A percentile compares a stretch with the other conserved stretches of the same genome.
Evolutionary conservation across 1,284 basidiomycete genomes (phyloP).

Genomic region (Pascua guehoae): DNA sequence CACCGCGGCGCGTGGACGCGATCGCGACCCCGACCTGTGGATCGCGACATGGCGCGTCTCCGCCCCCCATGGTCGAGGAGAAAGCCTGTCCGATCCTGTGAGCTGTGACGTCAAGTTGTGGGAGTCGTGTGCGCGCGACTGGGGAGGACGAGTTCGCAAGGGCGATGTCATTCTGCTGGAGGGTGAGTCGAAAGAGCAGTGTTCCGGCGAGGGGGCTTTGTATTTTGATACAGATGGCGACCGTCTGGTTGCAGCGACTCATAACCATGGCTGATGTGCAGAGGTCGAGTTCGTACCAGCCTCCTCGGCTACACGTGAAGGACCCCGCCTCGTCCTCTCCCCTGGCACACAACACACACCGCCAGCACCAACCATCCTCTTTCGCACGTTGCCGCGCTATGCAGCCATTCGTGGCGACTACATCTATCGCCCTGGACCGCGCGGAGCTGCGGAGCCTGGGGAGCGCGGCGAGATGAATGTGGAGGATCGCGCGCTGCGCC

Average conservation of each 20-base stretch:
- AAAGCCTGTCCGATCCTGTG: conserved; percentile 5
- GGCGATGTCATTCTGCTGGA: conserved; percentile 41
- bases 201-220: not conserved
- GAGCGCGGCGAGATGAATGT: conserved; percentile 4
- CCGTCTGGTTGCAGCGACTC: not conserved
- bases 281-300: conserved; percentile 28
- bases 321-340: conserved; percentile 28
- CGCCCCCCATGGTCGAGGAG: conserved; percentile 13
- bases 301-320: conserved; percentile 17
- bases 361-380: conserved; percentile 28
- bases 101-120: conserved; percentile 36
- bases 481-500: conserved; percentile 23
- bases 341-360: not conserved
- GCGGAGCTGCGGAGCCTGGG: not conserved
- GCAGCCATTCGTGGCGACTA: conserved; percentile 22
- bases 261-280: conserved; percentile 5
- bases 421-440: conserved; percentile 13
- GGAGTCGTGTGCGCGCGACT: conserved; percentile 34
- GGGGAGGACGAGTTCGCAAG: conserved; percentile 28
- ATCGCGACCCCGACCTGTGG: conserved; percentile 25
- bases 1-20: conserved; percentile 15
- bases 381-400: conserved; percentile 37
- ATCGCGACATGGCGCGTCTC: conserved; percentile 36
- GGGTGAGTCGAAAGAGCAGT: conserved; percentile 24
- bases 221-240: not conserved